Conservation (phyloP, 164 flowering plant genomes). For the Nymphaea colorata region DNA sequence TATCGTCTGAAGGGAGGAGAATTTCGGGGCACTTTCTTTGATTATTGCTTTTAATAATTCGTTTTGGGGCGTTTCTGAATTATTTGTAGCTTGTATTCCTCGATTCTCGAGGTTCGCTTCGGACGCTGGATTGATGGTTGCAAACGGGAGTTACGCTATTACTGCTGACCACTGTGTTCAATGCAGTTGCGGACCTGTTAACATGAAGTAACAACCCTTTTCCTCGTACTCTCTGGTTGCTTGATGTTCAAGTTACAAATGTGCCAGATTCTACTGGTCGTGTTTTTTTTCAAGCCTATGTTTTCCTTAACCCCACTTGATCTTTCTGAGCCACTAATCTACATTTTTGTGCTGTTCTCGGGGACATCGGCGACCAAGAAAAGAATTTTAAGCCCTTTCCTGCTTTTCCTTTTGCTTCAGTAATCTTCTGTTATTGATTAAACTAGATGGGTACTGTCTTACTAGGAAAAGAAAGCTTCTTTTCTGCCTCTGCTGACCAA, state of each 20-base stretch:
- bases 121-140: conserved; percentile 58
- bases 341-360: too few relatives aligned
- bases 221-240: background rate
- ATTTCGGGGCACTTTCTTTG: too few relatives aligned
- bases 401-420: too few relatives aligned
- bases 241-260: background rate
- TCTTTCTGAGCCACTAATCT: background rate
- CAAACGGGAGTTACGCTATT: conserved; percentile 91
- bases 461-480: too few relatives aligned
- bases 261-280: too few relatives aligned
- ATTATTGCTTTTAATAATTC: background rate
- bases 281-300: background rate
- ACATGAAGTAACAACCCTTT: background rate
- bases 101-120: conserved; percentile 45
- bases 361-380: too few relatives aligned
- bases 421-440: too few relatives aligned
- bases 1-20: too few relatives aligned
- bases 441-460: too few relatives aligned
- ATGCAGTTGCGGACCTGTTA: conserved; percentile 89
- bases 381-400: too few relatives aligned
- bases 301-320: background rate
- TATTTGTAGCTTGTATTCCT: conserved; percentile 63
- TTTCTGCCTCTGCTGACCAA: too few relatives aligned
- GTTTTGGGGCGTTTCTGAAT: background rate
- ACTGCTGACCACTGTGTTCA: conserved; percentile 91